Evolutionary conservation across 306 rosid genomes (phyloP).

Genomic region (Gastrolobium bilobum): DNA sequence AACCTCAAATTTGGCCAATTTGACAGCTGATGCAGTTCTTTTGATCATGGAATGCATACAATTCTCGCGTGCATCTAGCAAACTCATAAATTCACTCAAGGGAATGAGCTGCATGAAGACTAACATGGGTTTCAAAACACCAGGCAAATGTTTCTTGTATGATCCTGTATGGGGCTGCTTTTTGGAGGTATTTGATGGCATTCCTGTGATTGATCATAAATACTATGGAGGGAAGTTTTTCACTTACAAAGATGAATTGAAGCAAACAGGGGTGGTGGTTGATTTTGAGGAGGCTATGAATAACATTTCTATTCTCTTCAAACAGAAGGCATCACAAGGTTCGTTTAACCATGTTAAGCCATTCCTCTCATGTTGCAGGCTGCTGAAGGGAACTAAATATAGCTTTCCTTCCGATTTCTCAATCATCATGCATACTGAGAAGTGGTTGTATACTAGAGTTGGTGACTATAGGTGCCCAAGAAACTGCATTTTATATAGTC

Average conservation of each 20-base stretch:
- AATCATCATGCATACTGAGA: constrained; percentile 15
- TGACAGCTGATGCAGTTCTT: constrained; percentile 61
- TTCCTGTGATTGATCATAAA: constrained; percentile 62
- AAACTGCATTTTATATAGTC: constrained; percentile 69
- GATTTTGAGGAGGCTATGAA: constrained; percentile 65
- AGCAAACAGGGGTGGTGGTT: constrained; percentile 60
- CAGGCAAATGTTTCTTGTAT: constrained; percentile 63
- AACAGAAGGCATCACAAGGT: constrained; percentile 44
- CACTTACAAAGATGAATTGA: constrained; percentile 52
- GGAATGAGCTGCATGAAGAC: constrained; percentile 66
- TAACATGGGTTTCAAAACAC: constrained; percentile 59
- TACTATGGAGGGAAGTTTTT: constrained; percentile 57
- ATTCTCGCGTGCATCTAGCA: neutral
- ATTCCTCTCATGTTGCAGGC: constrained; percentile 64
- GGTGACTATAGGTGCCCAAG: constrained; percentile 61
- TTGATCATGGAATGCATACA: constrained; percentile 55
- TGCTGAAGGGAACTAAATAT: constrained; percentile 38
- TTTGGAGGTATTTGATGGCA: constrained; percentile 60
- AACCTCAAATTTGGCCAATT: constrained; percentile 48
- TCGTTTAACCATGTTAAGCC: constrained; percentile 54
- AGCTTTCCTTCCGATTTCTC: constrained; percentile 51
- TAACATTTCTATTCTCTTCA: constrained; percentile 54
- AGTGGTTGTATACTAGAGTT: constrained; percentile 71
- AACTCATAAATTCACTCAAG: constrained; percentile 47
- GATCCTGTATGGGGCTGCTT: constrained; percentile 73